phyloP scores from a whole-genome alignment of 441 rosid genomes.

The Pelargonium fulgidum region DNA sequence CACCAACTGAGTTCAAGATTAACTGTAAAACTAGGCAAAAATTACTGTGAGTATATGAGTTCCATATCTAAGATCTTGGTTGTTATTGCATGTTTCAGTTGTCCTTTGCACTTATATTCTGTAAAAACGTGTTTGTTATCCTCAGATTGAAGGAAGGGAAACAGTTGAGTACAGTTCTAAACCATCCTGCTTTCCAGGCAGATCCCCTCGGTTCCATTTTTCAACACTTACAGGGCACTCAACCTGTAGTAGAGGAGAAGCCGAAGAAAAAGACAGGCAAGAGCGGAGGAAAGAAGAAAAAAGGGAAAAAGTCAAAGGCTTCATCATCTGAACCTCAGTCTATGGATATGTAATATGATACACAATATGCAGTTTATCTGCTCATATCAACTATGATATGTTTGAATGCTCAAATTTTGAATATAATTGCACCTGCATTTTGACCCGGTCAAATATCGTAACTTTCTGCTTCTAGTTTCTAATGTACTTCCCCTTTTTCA shows the following conservation, averaged over 20 bases:
- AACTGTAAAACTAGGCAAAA: conserved; percentile 64
- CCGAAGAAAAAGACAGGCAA: conserved; percentile 41
- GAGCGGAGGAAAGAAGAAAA: conserved; percentile 47
- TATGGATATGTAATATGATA: conserved; percentile 39
- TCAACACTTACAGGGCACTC: conserved; percentile 61
- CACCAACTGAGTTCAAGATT: conserved; percentile 42
- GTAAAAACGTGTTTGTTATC: conserved; percentile 4
- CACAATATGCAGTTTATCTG: background rate
- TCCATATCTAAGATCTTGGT: background rate
- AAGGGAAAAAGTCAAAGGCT: conserved; percentile 33
- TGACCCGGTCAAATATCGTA: background rate
- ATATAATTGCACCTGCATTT: background rate
- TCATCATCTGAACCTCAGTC: conserved; percentile 22
- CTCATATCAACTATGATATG: background rate
- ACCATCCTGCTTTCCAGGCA: conserved; percentile 55
- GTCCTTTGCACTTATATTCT: background rate
- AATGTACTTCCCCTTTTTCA: too few relatives aligned
- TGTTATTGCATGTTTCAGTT: background rate
- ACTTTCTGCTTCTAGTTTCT: background rate
- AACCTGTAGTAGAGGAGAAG: conserved; percentile 48
- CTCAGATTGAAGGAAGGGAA: conserved; percentile 61
- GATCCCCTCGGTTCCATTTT: conserved; percentile 69
- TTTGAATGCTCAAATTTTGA: conserved; percentile 12
- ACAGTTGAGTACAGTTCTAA: conserved; percentile 50
- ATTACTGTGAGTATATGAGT: conserved; percentile 37